Conservation (phyloP, 1,284 basidiomycete genomes). For the Moesziomyces parantarcticus region DNA sequence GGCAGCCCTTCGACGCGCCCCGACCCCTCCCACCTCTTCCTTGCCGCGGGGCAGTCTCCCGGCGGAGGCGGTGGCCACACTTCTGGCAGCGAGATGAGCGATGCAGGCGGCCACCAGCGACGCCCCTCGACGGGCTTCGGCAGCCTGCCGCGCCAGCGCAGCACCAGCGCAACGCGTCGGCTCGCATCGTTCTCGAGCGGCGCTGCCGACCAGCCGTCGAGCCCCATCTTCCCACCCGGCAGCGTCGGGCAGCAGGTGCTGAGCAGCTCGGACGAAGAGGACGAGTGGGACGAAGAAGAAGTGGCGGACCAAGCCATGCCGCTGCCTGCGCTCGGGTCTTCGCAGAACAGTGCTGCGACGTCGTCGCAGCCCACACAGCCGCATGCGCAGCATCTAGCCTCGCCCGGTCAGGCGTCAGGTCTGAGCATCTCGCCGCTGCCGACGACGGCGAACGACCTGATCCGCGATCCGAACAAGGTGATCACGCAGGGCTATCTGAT, state of each 20-base stretch:
- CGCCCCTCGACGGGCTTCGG: slow-evolving; percentile 38
- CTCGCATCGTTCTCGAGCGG: slow-evolving; percentile 28
- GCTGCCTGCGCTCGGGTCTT: slow-evolving; percentile 38
- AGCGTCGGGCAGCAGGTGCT: slow-evolving; percentile 25
- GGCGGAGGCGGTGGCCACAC: slow-evolving; percentile 32
- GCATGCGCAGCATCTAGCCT: slow-evolving; percentile 17
- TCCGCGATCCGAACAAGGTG: slow-evolving; percentile 59
- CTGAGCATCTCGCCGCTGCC: slow-evolving; percentile 22
- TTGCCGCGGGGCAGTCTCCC: slow-evolving; percentile 37
- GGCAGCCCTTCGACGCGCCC: slow-evolving; percentile 43
- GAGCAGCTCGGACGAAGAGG: slow-evolving; percentile 61
- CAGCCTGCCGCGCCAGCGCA: slow-evolving; percentile 38
- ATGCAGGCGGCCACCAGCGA: slow-evolving; percentile 35
- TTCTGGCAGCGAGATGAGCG: slow-evolving; percentile 50
- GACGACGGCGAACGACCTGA: slow-evolving; percentile 28
- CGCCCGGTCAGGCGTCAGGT: slow-evolving; percentile 9
- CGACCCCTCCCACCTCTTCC: slow-evolving; percentile 29
- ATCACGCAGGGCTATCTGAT: slow-evolving; percentile 83
- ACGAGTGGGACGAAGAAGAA: slow-evolving; percentile 62
- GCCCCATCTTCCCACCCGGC: slow-evolving; percentile 23
- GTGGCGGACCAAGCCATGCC: slow-evolving; percentile 61
- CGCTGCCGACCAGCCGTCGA: slow-evolving; percentile 23
- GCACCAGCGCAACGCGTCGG: slow-evolving; percentile 32
- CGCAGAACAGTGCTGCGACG: slow-evolving; percentile 16
- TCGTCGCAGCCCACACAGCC: slow-evolving; percentile 1